Percentiles rank a stretch among this genome's conserved stretches.
Conservation (phyloP, 2,329 filamentous ascomycete species). For the Leptographium wingfieldii region DNA sequence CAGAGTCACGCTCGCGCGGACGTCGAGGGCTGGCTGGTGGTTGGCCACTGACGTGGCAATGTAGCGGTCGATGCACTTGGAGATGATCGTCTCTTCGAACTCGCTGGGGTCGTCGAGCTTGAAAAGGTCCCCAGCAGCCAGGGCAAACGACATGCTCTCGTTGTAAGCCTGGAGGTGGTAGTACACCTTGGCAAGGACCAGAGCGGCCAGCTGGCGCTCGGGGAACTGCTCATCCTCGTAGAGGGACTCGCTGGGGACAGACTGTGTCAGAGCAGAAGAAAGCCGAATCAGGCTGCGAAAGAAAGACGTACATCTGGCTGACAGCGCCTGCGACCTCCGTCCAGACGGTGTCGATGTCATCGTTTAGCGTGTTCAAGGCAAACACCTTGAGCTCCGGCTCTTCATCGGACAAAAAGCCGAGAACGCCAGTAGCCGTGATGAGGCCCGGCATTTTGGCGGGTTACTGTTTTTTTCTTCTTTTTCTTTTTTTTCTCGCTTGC, state of each 20-base stretch:
- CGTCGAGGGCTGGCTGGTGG: slow-evolving; percentile 32
- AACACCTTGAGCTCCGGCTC: slow-evolving; percentile 91
- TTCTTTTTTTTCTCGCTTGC: neutral
- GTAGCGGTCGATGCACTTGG: slow-evolving; percentile 96
- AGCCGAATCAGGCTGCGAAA: neutral
- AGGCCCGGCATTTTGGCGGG: slow-evolving; percentile 66
- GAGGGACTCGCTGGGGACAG: slow-evolving; percentile 63
- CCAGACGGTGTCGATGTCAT: slow-evolving; percentile 95
- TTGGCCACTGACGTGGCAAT: slow-evolving; percentile 57
- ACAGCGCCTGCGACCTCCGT: slow-evolving; percentile 89
- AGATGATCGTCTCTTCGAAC: slow-evolving; percentile 98
- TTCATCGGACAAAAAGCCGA: slow-evolving; percentile 91
- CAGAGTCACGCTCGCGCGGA: slow-evolving; percentile 32
- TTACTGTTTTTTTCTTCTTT: neutral
- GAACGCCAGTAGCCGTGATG: slow-evolving; percentile 84
- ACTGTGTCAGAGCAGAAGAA: neutral
- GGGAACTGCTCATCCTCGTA: slow-evolving; percentile 95
- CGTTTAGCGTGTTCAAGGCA: slow-evolving; percentile 87
- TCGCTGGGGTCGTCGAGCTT: slow-evolving; percentile 83
- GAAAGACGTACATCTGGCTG: slow-evolving; percentile 66
- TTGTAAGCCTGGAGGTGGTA: slow-evolving; percentile 98
- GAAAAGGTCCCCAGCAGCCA: slow-evolving; percentile 90
- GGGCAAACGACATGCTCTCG: slow-evolving; percentile 96
- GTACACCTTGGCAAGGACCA: slow-evolving; percentile 95
- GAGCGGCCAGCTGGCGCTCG: slow-evolving; percentile 82